These are phyloP conservation scores for Lunasporangiospora selenospora DNA, from an alignment of 192 early-diverging fungal species.

Conservation along the genomic window DNA sequence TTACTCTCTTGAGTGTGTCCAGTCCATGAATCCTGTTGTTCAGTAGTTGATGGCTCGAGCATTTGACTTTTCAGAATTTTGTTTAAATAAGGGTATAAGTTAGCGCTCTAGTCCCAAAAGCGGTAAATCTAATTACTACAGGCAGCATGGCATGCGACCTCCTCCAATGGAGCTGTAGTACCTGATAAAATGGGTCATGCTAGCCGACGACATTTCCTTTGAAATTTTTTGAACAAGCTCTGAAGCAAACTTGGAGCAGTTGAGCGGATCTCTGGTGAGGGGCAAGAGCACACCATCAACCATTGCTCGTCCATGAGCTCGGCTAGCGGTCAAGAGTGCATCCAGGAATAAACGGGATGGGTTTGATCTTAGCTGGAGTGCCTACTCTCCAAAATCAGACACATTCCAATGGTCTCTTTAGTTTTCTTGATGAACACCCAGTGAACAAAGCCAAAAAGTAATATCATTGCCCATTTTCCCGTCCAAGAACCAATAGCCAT, in stretches of 20 bases:
- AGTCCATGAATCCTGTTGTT: background rate
- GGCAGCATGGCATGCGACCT: too few relatives aligned
- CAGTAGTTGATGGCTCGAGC: background rate
- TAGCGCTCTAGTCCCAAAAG: too few relatives aligned
- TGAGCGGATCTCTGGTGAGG: background rate
- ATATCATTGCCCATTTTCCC: background rate
- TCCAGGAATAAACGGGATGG: conserved; percentile 40
- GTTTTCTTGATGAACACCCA: background rate
- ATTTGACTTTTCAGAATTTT: background rate
- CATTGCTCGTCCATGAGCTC: conserved; percentile 28
- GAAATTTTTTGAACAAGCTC: conserved; percentile 34
- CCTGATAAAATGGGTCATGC: conserved; percentile 33
- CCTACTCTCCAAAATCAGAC: too few relatives aligned
- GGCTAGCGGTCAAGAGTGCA: conserved; percentile 18
- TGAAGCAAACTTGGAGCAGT: conserved; percentile 15
- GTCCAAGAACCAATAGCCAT: background rate
- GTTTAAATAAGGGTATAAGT: too few relatives aligned
- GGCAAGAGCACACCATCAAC: conserved; percentile 34
- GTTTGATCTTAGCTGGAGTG: conserved; percentile 6
- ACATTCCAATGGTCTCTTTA: too few relatives aligned
- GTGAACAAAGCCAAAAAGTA: background rate
- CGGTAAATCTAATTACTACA: too few relatives aligned
- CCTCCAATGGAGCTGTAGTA: too few relatives aligned
- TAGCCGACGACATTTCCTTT: conserved; percentile 26
- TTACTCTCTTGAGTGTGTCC: background rate